phyloP scores from a whole-genome alignment of 495 filamentous ascomycete species.

The Neurospora intermedia region DNA sequence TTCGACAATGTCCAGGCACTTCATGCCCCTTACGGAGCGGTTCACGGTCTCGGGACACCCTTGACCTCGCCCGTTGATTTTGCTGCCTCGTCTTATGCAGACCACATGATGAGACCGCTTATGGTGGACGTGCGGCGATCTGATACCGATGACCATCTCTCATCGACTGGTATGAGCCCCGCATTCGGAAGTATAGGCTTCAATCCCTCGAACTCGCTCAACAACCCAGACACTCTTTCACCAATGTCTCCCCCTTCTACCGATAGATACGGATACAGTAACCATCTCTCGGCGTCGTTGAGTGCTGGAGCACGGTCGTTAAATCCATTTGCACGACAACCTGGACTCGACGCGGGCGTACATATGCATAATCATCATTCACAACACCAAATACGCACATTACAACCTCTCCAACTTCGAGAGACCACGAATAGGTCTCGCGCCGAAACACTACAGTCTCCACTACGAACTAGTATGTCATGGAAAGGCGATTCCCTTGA shows the following conservation, averaged over 20 bases:
- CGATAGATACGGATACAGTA: slow-evolving; percentile 42
- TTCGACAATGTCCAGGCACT: slow-evolving; percentile 89
- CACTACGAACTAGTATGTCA: slow-evolving; percentile 48
- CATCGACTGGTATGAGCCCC: slow-evolving; percentile 50
- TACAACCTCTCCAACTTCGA: slow-evolving; percentile 49
- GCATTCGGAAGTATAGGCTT: slow-evolving; percentile 53
- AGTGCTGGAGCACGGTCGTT: slow-evolving; percentile 40
- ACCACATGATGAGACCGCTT: slow-evolving; percentile 48
- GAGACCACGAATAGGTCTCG: slow-evolving; percentile 49
- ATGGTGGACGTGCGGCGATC: slow-evolving; percentile 50
- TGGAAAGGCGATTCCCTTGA: slow-evolving; percentile 52
- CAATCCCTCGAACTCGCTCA: slow-evolving; percentile 36
- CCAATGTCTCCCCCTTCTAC: slow-evolving; percentile 40
- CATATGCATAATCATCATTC: slow-evolving; percentile 33
- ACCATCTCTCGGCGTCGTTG: slow-evolving; percentile 36
- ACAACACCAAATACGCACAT: slow-evolving; percentile 33
- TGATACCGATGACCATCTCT: slow-evolving; percentile 47
- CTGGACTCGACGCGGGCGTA: slow-evolving; percentile 36
- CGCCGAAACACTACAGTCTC: slow-evolving; percentile 48
- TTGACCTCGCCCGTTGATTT: slow-evolving; percentile 48
- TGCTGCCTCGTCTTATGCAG: slow-evolving; percentile 35
- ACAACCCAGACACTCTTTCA: slow-evolving; percentile 41
- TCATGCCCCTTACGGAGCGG: slow-evolving; percentile 60
- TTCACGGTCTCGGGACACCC: slow-evolving; percentile 43
- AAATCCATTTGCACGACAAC: slow-evolving; percentile 45